phyloP scores from a whole-genome alignment of 805 yeast species.

The Candida sanyiensis region DNA sequence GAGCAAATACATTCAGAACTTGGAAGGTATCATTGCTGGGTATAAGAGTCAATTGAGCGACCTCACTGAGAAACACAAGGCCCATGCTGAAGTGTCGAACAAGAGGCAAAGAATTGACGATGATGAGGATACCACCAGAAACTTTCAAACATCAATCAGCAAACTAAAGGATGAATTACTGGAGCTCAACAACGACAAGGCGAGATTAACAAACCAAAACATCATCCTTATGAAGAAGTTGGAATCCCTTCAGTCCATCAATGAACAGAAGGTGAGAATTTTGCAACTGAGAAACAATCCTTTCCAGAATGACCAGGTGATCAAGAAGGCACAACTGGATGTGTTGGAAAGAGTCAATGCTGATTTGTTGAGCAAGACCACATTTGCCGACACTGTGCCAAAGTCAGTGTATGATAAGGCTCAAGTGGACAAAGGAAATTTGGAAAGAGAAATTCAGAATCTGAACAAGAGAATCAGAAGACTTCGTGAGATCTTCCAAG shows the following conservation, averaged over 20 bases:
- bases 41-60: slow-evolving; percentile 33
- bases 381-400: slow-evolving; percentile 41
- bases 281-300: slow-evolving; percentile 67
- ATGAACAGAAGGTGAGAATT: slow-evolving; percentile 41
- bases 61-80: slow-evolving; percentile 37
- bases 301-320: slow-evolving; percentile 50
- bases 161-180: slow-evolving; percentile 38
- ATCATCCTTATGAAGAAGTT: slow-evolving; percentile 34
- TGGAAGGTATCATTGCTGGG: slow-evolving; percentile 42
- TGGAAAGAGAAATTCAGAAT: slow-evolving; percentile 43
- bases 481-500: slow-evolving; percentile 49
- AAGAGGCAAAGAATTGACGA: slow-evolving; percentile 28
- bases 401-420: slow-evolving; percentile 57
- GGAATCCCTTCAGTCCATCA: slow-evolving; percentile 29
- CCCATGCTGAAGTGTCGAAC: slow-evolving; percentile 23
- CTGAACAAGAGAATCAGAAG: slow-evolving; percentile 48
- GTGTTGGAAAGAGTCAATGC: slow-evolving; percentile 53
- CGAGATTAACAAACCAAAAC: slow-evolving; percentile 33
- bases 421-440: slow-evolving; percentile 43
- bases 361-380: slow-evolving; percentile 36
- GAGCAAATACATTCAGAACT: slow-evolving; percentile 17
- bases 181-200: slow-evolving; percentile 32
- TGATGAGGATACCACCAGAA: slow-evolving; percentile 20
- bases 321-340: slow-evolving; percentile 47
- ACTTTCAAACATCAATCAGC: slow-evolving; percentile 25